Percentiles rank a stretch among this genome's conserved stretches.
Conservation (phyloP, 805 yeast species). For the Yamadazyma olivae region DNA sequence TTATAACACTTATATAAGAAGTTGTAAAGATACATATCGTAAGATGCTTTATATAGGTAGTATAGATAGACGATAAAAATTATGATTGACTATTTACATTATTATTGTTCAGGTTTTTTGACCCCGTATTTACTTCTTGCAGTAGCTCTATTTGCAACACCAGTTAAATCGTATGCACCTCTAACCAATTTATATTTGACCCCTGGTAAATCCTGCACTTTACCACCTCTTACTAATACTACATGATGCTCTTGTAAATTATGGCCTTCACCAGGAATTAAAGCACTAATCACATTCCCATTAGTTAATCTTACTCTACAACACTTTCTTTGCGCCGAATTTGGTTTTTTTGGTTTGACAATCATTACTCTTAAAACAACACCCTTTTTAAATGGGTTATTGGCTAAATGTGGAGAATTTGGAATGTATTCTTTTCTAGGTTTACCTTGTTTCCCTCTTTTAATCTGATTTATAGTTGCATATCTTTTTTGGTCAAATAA, state of each 20-base stretch:
- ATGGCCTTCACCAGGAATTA: slow-evolving; percentile 98
- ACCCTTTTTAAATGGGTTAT: slow-evolving; percentile 87
- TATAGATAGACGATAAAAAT: background rate
- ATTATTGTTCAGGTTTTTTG: slow-evolving; percentile 58
- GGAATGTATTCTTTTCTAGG: slow-evolving; percentile 48
- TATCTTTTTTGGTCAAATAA: slow-evolving; percentile 41
- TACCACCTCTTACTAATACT: slow-evolving; percentile 95
- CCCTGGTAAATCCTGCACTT: slow-evolving; percentile 98
- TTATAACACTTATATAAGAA: slow-evolving; percentile 1
- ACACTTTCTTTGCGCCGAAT: slow-evolving; percentile 96
- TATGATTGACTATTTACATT: slow-evolving; percentile 6
- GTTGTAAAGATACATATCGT: background rate
- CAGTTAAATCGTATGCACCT: slow-evolving; percentile 90
- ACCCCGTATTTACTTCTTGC: slow-evolving; percentile 94
- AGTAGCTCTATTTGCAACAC: slow-evolving; percentile 88
- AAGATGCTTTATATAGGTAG: too few relatives aligned
- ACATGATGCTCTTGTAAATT: slow-evolving; percentile 97
- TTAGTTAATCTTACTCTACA: slow-evolving; percentile 91
- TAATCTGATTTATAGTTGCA: slow-evolving; percentile 78
- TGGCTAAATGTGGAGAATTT: slow-evolving; percentile 78
- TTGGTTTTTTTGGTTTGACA: slow-evolving; percentile 96
- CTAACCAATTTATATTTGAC: slow-evolving; percentile 91
- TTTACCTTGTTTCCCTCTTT: slow-evolving; percentile 55
- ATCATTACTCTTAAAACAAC: slow-evolving; percentile 93
- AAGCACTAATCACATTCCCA: slow-evolving; percentile 86